phyloP scores from a whole-genome alignment of 139 green algal genomes.

The Marvania coccoides region DNA sequence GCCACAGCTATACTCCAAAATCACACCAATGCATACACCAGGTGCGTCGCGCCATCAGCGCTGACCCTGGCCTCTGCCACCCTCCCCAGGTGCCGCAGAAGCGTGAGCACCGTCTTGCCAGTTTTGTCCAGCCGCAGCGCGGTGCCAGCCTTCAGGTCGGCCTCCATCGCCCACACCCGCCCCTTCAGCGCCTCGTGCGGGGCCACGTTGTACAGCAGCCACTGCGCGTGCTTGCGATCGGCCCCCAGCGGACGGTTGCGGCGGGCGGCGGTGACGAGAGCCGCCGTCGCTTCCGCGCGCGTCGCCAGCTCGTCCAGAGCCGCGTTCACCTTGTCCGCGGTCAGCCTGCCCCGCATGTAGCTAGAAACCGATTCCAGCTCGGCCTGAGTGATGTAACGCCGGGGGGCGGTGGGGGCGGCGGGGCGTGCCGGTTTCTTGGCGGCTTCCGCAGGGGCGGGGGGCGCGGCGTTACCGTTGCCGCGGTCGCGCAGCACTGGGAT shows the following conservation, averaged over 20 bases:
- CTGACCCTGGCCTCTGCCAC: conserved; percentile 42
- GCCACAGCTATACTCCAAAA: no score
- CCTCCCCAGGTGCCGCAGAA: conserved; percentile 65
- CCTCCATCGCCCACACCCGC: conserved; percentile 52
- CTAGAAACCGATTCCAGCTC: conserved; percentile 48
- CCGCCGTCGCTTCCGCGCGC: conserved; percentile 34
- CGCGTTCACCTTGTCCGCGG: conserved; percentile 61
- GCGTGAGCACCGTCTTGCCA: conserved; percentile 55
- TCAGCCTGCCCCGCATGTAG: conserved; percentile 63
- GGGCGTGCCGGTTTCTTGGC: not conserved
- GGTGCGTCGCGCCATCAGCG: conserved; percentile 18
- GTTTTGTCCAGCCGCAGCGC: conserved; percentile 60
- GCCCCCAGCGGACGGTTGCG: conserved; percentile 27
- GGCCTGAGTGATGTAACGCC: conserved; percentile 50
- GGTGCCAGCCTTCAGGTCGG: conserved; percentile 48
- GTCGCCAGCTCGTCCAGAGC: conserved; percentile 59
- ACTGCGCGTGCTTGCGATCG: conserved; percentile 54
- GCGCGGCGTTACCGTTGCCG: not conserved
- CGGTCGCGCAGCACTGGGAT: not conserved
- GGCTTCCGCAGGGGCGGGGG: not conserved
- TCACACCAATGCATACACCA: conserved; percentile 3
- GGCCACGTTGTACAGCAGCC: conserved; percentile 40
- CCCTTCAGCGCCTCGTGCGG: conserved; percentile 55
- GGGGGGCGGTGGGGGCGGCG: not conserved
- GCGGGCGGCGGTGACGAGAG: conserved; percentile 31